A percentile compares a stretch with the other conserved stretches of the same genome.
These are phyloP conservation scores for Lepiota brunneoincarnata DNA, from an alignment of 768 basidiomycete species.

Conservation along the genomic window DNA sequence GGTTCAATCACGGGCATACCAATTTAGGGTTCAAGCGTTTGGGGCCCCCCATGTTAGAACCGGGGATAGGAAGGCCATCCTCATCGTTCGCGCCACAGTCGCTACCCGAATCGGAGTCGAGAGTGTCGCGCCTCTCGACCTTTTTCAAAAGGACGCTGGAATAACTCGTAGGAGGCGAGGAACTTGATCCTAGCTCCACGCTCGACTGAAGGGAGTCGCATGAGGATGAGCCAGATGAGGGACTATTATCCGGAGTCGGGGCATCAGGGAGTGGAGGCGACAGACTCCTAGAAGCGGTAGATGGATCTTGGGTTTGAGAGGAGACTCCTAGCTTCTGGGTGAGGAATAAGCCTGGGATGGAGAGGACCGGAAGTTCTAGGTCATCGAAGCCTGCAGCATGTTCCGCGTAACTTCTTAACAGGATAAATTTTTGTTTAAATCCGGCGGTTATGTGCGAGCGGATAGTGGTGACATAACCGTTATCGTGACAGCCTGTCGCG, in stretches of 20 bases:
- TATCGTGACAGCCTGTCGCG: constrained; percentile 63
- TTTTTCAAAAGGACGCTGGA: background rate
- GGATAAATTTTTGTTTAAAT: constrained; percentile 58
- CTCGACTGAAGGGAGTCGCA: background rate
- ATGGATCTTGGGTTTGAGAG: constrained; percentile 8
- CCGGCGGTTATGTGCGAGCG: constrained; percentile 65
- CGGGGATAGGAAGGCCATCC: constrained; percentile 21
- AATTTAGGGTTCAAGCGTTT: constrained; percentile 51
- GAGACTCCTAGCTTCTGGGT: constrained; percentile 43
- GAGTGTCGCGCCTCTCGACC: background rate
- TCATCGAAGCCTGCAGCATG: constrained; percentile 57
- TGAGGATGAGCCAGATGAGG: background rate
- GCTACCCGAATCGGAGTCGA: constrained; percentile 1
- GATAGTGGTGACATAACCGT: constrained; percentile 64
- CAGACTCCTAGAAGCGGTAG: constrained; percentile 2
- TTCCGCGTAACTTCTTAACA: constrained; percentile 61
- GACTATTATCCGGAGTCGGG: constrained; percentile 9
- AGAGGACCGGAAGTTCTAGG: constrained; percentile 52
- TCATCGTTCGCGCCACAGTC: background rate
- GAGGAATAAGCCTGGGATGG: constrained; percentile 59
- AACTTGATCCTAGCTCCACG: background rate
- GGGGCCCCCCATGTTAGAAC: constrained; percentile 15
- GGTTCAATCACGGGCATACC: constrained; percentile 29
- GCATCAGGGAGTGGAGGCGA: constrained; percentile 6
- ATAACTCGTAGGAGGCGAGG: background rate